Base-by-base conservation (phyloP, 805 yeast genomes). In the Yarrowia sp. region DNA sequence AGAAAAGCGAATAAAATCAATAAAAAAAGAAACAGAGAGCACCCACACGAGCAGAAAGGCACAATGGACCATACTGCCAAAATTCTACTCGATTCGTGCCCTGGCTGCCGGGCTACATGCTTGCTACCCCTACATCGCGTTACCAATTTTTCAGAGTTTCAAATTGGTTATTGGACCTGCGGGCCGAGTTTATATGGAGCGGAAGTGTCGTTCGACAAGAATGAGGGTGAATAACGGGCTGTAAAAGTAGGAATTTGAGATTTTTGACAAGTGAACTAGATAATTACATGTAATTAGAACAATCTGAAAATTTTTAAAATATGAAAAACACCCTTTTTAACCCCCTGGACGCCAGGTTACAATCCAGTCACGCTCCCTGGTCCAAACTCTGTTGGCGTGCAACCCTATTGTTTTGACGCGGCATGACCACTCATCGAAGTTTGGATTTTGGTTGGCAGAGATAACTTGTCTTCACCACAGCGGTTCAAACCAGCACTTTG, bases 121-220 rank as follows among this genome's bases (percentile, higher is more conserved):
- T 22, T 51, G 42, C 41, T 51, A 24, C 58, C 58, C 58, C 58
- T 51, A 51, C 31, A 33, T 51, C 58, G 32, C 58, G 58, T 51
- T 19, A 16, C 32, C 13, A 24, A 22, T 24, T 35, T 35, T 51
- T 51, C 55, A 25, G 38, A 47, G 55, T 32, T 47, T 21, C 21
- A 32, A 9, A 47, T 21, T 31, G 38, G 55, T 14, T 31, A 21
- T 31, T 31, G 27, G 29, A 14, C 19, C 29, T 47, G 55, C 55
- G 38, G 38, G 38, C 3, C 55, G 51, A 44, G 51, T 19, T 29
- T 44, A 44, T 13, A 13, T 24, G 14, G 18, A 3, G 35, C 18
- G 16, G 2, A n/a, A 7, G 7, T 39, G 44, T 22, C 29, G 29
- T 39, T 6, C 29, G 29, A 39, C 12, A 6, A 29, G 44, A 39